phyloP scores from a whole-genome alignment of 2,329 filamentous ascomycete species.

The Thermochaetoides dissita region DNA sequence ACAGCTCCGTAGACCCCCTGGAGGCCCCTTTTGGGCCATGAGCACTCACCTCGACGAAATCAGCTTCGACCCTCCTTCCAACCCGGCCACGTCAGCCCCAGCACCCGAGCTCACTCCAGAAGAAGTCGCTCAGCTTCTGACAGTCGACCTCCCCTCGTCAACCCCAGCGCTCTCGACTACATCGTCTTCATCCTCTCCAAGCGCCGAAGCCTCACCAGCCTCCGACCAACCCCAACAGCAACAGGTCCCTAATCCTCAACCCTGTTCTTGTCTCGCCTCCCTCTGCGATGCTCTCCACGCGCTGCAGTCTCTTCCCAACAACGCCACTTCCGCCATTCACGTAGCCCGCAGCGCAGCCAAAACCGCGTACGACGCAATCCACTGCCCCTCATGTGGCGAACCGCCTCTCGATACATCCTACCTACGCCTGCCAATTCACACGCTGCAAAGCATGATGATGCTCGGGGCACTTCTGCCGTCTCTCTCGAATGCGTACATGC shows the following conservation, averaged over 20 bases:
- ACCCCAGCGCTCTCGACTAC: conserved; percentile 11
- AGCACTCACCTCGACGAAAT: conserved; percentile 7
- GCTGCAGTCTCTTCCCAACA: conserved; percentile 31
- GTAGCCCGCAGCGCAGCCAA: conserved; percentile 34
- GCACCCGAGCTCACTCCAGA: conserved; percentile 8
- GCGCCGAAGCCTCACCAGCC: conserved; percentile 4
- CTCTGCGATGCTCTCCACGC: conserved; percentile 38
- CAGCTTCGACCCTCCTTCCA: conserved; percentile 10
- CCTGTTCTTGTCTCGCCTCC: conserved; percentile 34
- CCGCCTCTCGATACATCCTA: conserved; percentile 15
- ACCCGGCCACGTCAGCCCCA: neutral
- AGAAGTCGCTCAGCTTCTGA: conserved; percentile 9
- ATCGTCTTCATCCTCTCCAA: conserved; percentile 5
- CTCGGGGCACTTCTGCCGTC: conserved; percentile 43
- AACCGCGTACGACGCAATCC: conserved; percentile 36
- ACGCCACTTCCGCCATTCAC: conserved; percentile 32
- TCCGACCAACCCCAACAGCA: neutral
- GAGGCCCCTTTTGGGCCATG: conserved; percentile 9
- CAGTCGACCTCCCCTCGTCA: conserved; percentile 4
- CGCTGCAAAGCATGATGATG: conserved; percentile 46
- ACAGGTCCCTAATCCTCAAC: neutral
- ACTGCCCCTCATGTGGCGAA: conserved; percentile 36
- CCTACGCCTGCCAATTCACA: conserved; percentile 27
- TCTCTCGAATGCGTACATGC: conserved; percentile 42
- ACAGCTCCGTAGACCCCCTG: neutral